A percentile compares a stretch with the other conserved stretches of the same genome.
These are phyloP conservation scores for Kurtzmaniella quercitrusa DNA, from an alignment of 1,139 yeast genomes.

Conservation along the genomic window DNA sequence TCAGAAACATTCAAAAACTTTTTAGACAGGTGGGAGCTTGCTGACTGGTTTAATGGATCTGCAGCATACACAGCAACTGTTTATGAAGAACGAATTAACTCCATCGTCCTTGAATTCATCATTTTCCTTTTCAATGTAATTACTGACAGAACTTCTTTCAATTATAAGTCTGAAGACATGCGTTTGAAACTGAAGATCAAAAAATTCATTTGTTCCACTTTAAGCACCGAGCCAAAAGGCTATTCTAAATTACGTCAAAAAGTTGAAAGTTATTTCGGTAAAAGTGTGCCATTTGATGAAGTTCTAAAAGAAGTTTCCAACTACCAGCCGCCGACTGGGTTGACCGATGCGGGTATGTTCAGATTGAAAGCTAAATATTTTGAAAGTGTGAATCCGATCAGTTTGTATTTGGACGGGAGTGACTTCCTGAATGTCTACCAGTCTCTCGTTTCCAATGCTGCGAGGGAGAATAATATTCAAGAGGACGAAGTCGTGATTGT, in stretches of 20 bases:
- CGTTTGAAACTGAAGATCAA: constrained; percentile 22
- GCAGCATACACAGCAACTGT: constrained; percentile 35
- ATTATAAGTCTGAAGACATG: constrained; percentile 21
- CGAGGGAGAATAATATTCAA: constrained; percentile 25
- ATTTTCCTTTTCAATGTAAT: constrained; percentile 54
- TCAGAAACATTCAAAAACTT: constrained; percentile 41
- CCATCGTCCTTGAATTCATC: constrained; percentile 51
- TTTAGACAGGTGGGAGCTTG: constrained; percentile 59
- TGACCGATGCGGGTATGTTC: constrained; percentile 39
- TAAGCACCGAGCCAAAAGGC: constrained; percentile 52
- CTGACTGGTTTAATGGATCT: constrained; percentile 46
- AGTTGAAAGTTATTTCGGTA: constrained; percentile 32
- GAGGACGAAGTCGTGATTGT: constrained; percentile 40
- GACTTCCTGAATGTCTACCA: constrained; percentile 33
- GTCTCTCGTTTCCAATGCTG: constrained; percentile 23
- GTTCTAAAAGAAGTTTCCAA: constrained; percentile 37
- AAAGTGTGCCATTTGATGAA: constrained; percentile 33
- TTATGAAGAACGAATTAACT: constrained; percentile 55
- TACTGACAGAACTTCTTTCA: constrained; percentile 51
- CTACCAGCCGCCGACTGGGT: constrained; percentile 38
- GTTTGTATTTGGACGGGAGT: constrained; percentile 31
- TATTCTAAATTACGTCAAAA: constrained; percentile 45
- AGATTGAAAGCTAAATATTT: constrained; percentile 40
- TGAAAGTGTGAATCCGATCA: constrained; percentile 35
- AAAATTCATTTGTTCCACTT: constrained; percentile 39